Evolutionary conservation across 768 basidiomycete species (phyloP).

Genomic region (Suillus subalutaceus): DNA sequence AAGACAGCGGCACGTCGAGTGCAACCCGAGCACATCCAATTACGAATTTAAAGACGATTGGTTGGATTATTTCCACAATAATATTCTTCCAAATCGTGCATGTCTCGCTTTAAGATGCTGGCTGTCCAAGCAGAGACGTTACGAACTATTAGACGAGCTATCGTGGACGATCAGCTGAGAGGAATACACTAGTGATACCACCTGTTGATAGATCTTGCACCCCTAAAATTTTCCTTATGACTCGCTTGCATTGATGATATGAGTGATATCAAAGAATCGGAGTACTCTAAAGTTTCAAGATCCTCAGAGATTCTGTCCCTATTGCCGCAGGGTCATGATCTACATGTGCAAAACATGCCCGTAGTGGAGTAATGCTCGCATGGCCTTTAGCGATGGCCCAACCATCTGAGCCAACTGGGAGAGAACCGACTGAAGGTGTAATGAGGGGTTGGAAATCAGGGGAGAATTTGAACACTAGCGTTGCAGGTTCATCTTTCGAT

Average conservation of each 20-base stretch:
- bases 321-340: conserved; percentile 7
- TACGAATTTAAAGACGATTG: conserved; percentile 10
- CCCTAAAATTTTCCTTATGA: not conserved
- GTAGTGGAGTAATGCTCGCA: conserved; percentile 78
- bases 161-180: not conserved
- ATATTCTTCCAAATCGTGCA: conserved; percentile 20
- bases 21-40: conserved; percentile 11
- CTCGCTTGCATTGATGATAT: not conserved
- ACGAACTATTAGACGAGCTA: conserved; percentile 25
- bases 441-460: conserved; percentile 73
- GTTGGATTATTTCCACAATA: conserved; percentile 16
- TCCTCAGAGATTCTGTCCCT: conserved; percentile 45
- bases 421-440: conserved; percentile 51
- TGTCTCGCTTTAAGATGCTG: conserved; percentile 21
- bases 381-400: conserved; percentile 76
- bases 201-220: not conserved
- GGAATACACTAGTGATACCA: not conserved
- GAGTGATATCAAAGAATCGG: not conserved
- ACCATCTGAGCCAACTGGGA: conserved; percentile 82
- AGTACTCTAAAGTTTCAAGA: conserved; percentile 54
- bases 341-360: conserved; percentile 71
- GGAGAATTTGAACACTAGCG: conserved; percentile 74
- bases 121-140: conserved; percentile 2
- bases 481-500: conserved; percentile 25
- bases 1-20: conserved; percentile 29